Evolutionary conservation across 2,329 filamentous ascomycete species (phyloP), one percentile per base, ranked within the genome.

Genomic region (Epichloe aotearoae): DNA sequence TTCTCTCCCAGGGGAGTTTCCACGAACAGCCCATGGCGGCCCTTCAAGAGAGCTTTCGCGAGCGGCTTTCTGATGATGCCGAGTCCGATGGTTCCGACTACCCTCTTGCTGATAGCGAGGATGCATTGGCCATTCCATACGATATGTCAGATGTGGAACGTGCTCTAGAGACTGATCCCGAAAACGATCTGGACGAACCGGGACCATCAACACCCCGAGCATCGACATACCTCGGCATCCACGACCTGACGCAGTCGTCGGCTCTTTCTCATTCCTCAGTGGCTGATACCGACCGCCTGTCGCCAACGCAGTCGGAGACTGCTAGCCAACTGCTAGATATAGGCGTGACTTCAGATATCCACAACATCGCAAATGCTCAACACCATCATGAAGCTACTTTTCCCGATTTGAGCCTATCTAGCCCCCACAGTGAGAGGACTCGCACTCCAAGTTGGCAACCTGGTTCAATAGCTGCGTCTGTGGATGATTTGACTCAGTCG

Each of bases 401-500:
- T 12, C 26, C 43, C 33, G 20, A 50, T 40, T 34, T 36, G 38
- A 34, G 30, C 30, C 36, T 49, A 7, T 38, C 36, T 14, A 41
- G 17, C n/a, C 8, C 20, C 14, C 17, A 34, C 15, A 30, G 17
- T 6, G 43, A 47, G 33, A n/a, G 33, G 10, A 15, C 4, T 30
- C 12, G 54, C 15, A 5, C 36, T 39, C n/a, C 41, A 36, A 33
- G 30, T 14, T 6, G 40, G 8, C 39, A 23, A 41, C 30, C 47
- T 10, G 17, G 46, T 26, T 44, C 51, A 17, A 36, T 52, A 14
- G 49, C 40, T 14, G 50, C 52, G 4, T 57, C 58, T 23, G 47
- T 53, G 4, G 73, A 79, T 36, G 79, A 83, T 53, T 68, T 86
- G 19, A 66, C 76, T 3, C 70, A 78, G 54, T 91, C 87, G 5